phyloP scores from a whole-genome alignment of 345 rosid genomes.

The Ricinus communis region DNA sequence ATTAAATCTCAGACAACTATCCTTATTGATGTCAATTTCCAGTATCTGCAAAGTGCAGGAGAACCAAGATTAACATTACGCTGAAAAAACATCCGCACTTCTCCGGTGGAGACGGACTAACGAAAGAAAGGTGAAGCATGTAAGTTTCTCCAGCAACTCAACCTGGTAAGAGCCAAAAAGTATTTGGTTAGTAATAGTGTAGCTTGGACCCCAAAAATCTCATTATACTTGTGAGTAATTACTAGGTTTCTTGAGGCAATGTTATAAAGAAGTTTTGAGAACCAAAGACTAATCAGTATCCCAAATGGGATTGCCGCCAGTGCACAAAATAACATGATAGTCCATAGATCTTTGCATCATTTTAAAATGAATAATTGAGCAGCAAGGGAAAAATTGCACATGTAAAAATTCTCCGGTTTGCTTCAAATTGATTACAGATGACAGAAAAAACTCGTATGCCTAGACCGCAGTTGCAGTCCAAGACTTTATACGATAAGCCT shows the following conservation, averaged over 20 bases:
- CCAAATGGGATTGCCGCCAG: not conserved
- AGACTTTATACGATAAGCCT: not conserved
- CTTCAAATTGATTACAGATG: not conserved
- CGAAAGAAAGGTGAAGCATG: not conserved
- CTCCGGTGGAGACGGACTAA: constrained; percentile 8
- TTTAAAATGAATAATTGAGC: no score
- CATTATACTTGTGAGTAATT: not conserved
- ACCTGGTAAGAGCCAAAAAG: constrained; percentile 25
- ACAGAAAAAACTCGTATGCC: no score
- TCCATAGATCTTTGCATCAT: no score
- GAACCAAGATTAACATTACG: constrained; percentile 14
- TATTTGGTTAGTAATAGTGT: not conserved
- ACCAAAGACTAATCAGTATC: no score
- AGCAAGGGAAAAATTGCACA: not conserved
- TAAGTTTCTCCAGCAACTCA: constrained; percentile 6
- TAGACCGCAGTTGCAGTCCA: not conserved
- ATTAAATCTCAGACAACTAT: constrained; percentile 11
- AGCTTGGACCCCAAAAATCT: not conserved
- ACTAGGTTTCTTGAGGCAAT: not conserved
- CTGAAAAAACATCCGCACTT: constrained; percentile 18
- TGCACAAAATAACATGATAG: not conserved
- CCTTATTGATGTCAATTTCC: constrained; percentile 25
- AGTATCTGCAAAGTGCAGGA: constrained; percentile 6
- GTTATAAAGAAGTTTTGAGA: no score
- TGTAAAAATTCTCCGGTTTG: not conserved